Percentiles rank a stretch among this genome's conserved stretches.
These are phyloP conservation scores for Colletotrichum sojae DNA, from an alignment of 2,329 filamentous ascomycete genomes.

Conservation along the genomic window DNA sequence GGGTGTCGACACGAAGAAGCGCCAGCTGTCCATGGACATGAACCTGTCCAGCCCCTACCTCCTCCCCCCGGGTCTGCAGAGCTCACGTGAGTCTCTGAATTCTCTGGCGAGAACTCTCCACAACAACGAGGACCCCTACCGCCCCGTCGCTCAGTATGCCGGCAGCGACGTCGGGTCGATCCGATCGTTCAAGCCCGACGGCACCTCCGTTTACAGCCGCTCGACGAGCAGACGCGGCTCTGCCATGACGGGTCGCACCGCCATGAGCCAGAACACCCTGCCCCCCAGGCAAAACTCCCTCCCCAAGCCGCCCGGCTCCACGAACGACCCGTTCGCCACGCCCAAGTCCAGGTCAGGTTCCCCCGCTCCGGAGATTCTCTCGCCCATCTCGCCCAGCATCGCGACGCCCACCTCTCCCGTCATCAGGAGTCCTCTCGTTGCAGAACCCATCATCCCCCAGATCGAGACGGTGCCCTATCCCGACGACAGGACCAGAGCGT, in stretches of 20 bases:
- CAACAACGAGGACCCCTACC: constrained; percentile 87
- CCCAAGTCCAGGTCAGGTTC: constrained; percentile 46
- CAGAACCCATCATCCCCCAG: constrained; percentile 53
- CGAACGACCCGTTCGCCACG: constrained; percentile 53
- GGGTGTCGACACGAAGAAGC: constrained; percentile 52
- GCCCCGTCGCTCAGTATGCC: constrained; percentile 71
- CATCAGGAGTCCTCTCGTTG: constrained; percentile 41
- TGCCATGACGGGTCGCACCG: constrained; percentile 45
- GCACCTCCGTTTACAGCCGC: constrained; percentile 62
- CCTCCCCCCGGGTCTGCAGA: constrained; percentile 85
- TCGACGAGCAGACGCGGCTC: constrained; percentile 55
- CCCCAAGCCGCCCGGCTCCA: constrained; percentile 55
- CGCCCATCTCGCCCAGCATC: constrained; percentile 46
- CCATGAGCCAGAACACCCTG: constrained; percentile 48
- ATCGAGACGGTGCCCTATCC: constrained; percentile 56
- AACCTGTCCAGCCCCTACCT: constrained; percentile 89
- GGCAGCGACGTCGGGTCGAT: constrained; percentile 70
- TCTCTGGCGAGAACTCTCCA: constrained; percentile 84
- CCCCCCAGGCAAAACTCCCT: constrained; percentile 62
- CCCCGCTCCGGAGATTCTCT: constrained; percentile 20
- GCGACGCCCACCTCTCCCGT: constrained; percentile 38
- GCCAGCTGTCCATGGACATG: constrained; percentile 79
- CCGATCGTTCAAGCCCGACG: constrained; percentile 63
- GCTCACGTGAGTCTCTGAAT: constrained; percentile 88
- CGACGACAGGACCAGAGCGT: constrained; percentile 47